Evolutionary conservation across 805 yeast genomes (phyloP).

Genomic region (Candida ortonii): DNA sequence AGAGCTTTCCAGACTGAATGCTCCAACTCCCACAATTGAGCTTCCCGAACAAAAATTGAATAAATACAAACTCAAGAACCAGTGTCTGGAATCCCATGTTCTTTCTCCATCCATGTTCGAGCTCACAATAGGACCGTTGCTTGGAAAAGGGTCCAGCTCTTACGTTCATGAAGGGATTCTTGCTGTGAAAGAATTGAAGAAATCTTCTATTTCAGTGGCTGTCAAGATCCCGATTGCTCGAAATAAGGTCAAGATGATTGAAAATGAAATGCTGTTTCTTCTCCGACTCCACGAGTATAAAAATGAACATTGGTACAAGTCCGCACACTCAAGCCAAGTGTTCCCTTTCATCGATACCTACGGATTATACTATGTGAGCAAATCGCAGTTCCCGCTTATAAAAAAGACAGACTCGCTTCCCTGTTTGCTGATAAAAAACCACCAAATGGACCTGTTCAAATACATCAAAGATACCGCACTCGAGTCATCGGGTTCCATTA

Average conservation of each 20-base stretch:
- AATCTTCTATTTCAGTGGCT: slow-evolving; percentile 19
- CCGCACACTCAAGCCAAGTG: not conserved
- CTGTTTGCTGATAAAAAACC: slow-evolving; percentile 26
- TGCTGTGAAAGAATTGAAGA: slow-evolving; percentile 10
- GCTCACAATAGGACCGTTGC: slow-evolving; percentile 14
- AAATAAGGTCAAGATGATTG: slow-evolving; percentile 24
- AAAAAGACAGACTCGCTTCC: slow-evolving; percentile 28
- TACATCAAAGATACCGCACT: slow-evolving; percentile 16
- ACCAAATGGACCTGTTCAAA: slow-evolving; percentile 28
- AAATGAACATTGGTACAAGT: slow-evolving; percentile 15
- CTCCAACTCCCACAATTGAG: no score
- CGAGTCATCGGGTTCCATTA: not conserved
- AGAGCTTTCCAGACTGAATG: no score
- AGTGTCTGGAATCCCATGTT: slow-evolving; percentile 18
- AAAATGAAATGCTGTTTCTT: slow-evolving; percentile 27
- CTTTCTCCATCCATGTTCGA: slow-evolving; percentile 20
- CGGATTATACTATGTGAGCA: slow-evolving; percentile 29
- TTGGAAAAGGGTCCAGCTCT: slow-evolving; percentile 33
- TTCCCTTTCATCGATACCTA: slow-evolving; percentile 29
- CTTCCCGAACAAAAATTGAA: no score
- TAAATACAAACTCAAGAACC: slow-evolving; percentile 19
- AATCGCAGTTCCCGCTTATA: slow-evolving; percentile 24
- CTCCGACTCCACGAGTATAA: slow-evolving; percentile 20
- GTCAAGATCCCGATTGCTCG: slow-evolving; percentile 30
- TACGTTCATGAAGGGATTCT: slow-evolving; percentile 27